Evolutionary conservation across 768 basidiomycete species (phyloP), one percentile per base, ranked within the genome.

Genomic region (Pleurotus giganteus): DNA sequence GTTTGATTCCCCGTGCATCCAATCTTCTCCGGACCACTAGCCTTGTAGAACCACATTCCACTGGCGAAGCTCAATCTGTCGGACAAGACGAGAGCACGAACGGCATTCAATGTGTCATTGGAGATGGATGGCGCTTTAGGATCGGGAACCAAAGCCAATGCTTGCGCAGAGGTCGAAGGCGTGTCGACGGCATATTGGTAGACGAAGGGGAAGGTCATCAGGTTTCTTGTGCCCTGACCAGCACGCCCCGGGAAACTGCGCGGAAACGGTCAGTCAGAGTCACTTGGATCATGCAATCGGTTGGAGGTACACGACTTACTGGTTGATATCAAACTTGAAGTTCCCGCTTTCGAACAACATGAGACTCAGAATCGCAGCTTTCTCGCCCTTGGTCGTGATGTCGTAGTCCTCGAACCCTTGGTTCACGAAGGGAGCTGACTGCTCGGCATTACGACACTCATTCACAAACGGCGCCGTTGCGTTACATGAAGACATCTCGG

Each of bases 11-110:
- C 55, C 11, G 49, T 51, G 47, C 63, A 65, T 13, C 61, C 61
- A 23, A 42, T 59, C 49, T 61, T 54, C 19, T 27, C 41, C 9
- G 36, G 32, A 4, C 57, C 62, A 39, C 59, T 60, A 31, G 47
- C 51, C 41, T 37, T 65, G 53, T 63, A 65, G 37, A 64, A 65
- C 63, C 64, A 65, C 62, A 62, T 62, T 9, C 59, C 63, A 47
- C 57, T 59, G 7, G 63, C 63, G 46, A 65, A 63, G 52, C 62
- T 63, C 27, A 65, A 49, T 26, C 47, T 24, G 31, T 65, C 64
- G 15, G 43, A 17, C 17, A 65, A 52, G 6, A 65, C 62, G 13
- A 65, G 58, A 26, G 37, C 59, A 19, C 58, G 57, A 37, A 65
- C 53, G 19, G 53, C 58, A 41, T 62, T 64, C 49, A 57, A 54